A percentile compares a stretch with the other conserved stretches of the same genome.
phyloP scores from a whole-genome alignment of 495 filamentous ascomycete genomes.

The Aspergillus ostianus region DNA sequence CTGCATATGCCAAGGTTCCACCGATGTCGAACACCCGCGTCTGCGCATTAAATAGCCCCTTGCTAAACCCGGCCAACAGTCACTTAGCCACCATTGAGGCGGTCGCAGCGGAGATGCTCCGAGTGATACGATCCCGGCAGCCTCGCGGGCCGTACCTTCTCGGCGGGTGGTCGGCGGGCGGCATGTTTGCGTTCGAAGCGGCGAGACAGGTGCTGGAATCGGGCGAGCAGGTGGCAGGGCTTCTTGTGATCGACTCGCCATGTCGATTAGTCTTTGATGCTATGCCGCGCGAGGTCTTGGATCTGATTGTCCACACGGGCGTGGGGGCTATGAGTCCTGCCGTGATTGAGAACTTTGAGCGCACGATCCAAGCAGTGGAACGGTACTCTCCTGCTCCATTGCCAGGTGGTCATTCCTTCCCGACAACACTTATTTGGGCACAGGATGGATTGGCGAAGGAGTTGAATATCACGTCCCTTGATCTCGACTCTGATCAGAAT shows the following conservation, averaged over 20 bases:
- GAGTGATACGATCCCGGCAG: conserved; percentile 3
- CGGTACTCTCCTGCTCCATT: neutral
- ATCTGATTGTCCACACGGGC: neutral
- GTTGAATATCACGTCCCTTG: neutral
- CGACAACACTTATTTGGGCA: neutral
- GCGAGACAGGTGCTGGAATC: neutral
- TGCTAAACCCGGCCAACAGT: neutral
- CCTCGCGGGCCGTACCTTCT: conserved; percentile 5
- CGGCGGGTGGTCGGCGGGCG: conserved; percentile 10
- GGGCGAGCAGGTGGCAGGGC: neutral
- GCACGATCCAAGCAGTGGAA: neutral
- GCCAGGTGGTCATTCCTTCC: too few species aligned
- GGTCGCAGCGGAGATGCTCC: conserved; percentile 1
- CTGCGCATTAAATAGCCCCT: conserved; percentile 19
- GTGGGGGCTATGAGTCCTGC: neutral
- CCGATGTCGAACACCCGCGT: neutral
- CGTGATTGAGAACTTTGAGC: neutral
- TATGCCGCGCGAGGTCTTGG: neutral
- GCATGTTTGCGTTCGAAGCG: conserved; percentile 9
- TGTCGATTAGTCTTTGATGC: neutral
- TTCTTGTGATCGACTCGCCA: conserved; percentile 10
- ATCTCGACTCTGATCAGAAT: neutral
- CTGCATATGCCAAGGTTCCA: conserved; percentile 14
- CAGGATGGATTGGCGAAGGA: neutral
- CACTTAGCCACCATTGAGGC: conserved; percentile 2